phyloP scores from a whole-genome alignment of 108 stramenopile genomes.

The Cyclostephanos tholiformis region DNA sequence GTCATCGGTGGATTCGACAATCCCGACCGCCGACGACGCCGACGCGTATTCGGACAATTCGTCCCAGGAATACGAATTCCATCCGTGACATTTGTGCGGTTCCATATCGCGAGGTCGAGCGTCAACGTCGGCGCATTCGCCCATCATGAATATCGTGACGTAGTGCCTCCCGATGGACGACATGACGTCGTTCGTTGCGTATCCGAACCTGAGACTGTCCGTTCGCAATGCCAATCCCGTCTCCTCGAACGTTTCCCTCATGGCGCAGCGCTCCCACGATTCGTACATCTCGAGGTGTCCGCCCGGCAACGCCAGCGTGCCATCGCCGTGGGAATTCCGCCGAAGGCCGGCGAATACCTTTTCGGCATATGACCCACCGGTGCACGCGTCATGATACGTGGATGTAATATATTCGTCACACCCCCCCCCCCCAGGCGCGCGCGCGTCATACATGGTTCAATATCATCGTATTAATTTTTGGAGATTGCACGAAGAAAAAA shows the following conservation, averaged over 20 bases:
- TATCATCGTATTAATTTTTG: too few relatives aligned
- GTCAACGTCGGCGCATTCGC: constrained; percentile 35
- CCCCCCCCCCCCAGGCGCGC: too few relatives aligned
- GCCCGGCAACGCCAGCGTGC: constrained; percentile 72
- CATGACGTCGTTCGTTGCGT: constrained; percentile 90
- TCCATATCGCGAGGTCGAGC: constrained; percentile 70
- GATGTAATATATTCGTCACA: too few relatives aligned
- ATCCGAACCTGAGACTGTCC: constrained; percentile 62
- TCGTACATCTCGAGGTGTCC: constrained; percentile 91
- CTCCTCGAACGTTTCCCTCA: constrained; percentile 86
- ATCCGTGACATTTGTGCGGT: constrained; percentile 88
- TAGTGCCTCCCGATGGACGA: constrained; percentile 73
- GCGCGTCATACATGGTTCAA: too few relatives aligned
- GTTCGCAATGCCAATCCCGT: constrained; percentile 59
- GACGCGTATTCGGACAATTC: constrained; percentile 56
- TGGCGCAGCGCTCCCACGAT: constrained; percentile 85
- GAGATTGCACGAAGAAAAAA: too few relatives aligned
- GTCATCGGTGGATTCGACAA: too few relatives aligned
- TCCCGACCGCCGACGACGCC: too few relatives aligned
- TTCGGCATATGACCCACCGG: too few relatives aligned
- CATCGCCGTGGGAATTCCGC: constrained; percentile 77
- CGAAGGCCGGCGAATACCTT: constrained; percentile 77
- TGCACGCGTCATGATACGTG: too few relatives aligned
- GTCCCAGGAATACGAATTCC: constrained; percentile 80
- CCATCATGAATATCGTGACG: constrained; percentile 88